Evolutionary conservation across 1,284 basidiomycete species (phyloP), one percentile per base, ranked within the genome.

Genomic region (Cutaneotrichosporon sp.): DNA sequence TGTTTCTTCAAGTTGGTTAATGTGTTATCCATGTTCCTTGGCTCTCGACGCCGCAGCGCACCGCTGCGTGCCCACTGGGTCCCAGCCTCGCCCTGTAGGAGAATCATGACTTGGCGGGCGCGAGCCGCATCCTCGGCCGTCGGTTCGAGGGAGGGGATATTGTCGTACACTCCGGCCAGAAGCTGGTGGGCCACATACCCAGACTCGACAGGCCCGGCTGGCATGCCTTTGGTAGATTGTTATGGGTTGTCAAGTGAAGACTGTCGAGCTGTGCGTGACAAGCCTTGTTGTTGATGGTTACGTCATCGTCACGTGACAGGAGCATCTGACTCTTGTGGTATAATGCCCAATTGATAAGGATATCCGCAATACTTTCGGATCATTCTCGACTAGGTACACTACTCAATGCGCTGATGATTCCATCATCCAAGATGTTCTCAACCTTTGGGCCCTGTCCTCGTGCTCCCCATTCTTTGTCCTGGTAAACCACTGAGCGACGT

Each of bases 101-200:
- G 51, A 6, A 2, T 14, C 16, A 34, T 13, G 5, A 53, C 16
- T 9, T 53, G 31, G 26, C 51, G 51, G 16, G 51, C 51, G 16
- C 16, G 51, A 10, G 11, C 51, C 26, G 16, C 16, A 18, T 53
- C 51, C 14, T 10, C 51, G 30, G 21, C 18, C 4, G 30, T 32
- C 13, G 51, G 51, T 6, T 22, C 14, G 36, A 56, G 53, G n/a
- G 30, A 34, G 22, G 53, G 53, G 51, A 65, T 58, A 5, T 34
- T 14, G 18, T 42, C 38, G 30, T 62, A 59, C n/a, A 46, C 49
- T 5, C 60, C 58, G 5, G 32, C 14, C 9, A 32, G 56, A 26
- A 67, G 60, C 21, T 58, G 58, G 26, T 52, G 60, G n/a, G 66
- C 62, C n/a, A 67, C 58, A 52, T 67, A 67, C 10, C 59, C 65